phyloP scores from a whole-genome alignment of 768 basidiomycete species.

The Trametes meyenii region DNA sequence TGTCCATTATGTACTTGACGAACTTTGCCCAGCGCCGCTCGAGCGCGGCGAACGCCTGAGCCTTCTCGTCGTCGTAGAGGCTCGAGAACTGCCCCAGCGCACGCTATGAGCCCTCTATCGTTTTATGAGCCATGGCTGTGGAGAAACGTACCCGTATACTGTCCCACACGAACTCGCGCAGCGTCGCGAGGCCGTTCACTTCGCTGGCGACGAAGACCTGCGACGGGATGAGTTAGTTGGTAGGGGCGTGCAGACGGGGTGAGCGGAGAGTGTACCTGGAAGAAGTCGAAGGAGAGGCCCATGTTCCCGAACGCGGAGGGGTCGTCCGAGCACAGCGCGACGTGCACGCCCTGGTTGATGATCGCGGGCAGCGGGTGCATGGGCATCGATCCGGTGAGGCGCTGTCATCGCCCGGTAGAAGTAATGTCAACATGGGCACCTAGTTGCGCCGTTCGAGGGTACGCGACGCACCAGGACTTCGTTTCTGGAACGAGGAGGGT shows the following conservation, averaged over 20 bases:
- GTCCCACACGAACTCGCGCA: slow-evolving; percentile 65
- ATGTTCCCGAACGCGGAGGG: slow-evolving; percentile 78
- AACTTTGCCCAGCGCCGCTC: slow-evolving; percentile 52
- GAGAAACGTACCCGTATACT: slow-evolving; percentile 54
- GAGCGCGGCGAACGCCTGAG: slow-evolving; percentile 45
- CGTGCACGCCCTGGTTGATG: slow-evolving; percentile 72
- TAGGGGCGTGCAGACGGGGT: slow-evolving; percentile 31
- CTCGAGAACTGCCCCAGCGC: slow-evolving; percentile 51
- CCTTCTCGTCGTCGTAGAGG: slow-evolving; percentile 51
- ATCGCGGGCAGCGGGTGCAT: slow-evolving; percentile 77
- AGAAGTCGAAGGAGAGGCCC: slow-evolving; percentile 80
- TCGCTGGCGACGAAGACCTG: slow-evolving; percentile 31
- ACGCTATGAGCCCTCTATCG: neutral
- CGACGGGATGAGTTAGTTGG: neutral
- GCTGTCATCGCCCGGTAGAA: slow-evolving; percentile 39
- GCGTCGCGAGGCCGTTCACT: slow-evolving; percentile 55
- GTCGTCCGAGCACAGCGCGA: slow-evolving; percentile 75
- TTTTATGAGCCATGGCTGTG: neutral
- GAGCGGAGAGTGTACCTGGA: slow-evolving; percentile 53
- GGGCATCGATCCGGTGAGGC: slow-evolving; percentile 77
- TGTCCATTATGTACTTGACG: slow-evolving; percentile 39
- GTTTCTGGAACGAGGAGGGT: slow-evolving; percentile 48
- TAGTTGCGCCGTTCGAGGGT: neutral
- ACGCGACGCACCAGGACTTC: slow-evolving; percentile 59
- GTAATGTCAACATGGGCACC: neutral